phyloP scores from a whole-genome alignment of 176 grass and related monocot species.

The Pontederia crassipes region DNA sequence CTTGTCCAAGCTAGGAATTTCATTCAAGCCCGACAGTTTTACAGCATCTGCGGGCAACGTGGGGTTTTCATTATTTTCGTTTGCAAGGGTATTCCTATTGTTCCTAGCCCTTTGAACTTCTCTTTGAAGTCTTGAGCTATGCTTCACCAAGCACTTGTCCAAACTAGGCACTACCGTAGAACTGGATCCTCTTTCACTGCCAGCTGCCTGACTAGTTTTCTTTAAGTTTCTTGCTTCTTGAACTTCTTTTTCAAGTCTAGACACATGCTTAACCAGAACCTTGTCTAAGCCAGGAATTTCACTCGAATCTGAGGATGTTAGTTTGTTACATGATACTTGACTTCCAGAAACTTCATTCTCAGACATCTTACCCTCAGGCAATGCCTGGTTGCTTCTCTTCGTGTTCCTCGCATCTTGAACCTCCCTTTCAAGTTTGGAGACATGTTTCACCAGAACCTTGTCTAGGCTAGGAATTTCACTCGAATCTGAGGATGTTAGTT shows the following conservation, averaged over 20 bases:
- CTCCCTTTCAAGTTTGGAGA: constrained; percentile 57
- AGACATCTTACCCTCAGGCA: constrained; percentile 4
- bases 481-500: neutral
- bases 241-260: constrained; percentile 55
- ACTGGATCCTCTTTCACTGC: neutral
- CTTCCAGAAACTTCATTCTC: neutral
- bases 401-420: constrained; percentile 48
- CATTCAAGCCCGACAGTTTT: constrained; percentile 14
- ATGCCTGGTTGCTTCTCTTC: constrained; percentile 1
- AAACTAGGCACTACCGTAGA: neutral
- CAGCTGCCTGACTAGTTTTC: constrained; percentile 15
- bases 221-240: constrained; percentile 38
- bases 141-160: constrained; percentile 45
- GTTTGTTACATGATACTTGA: constrained; percentile 4
- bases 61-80: constrained; percentile 3
- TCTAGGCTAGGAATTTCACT: constrained; percentile 23
- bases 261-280: constrained; percentile 66
- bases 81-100: constrained; percentile 8
- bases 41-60: constrained; percentile 5
- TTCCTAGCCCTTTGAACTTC: constrained; percentile 51
- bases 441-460: constrained; percentile 49
- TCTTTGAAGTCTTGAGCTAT: constrained; percentile 49
- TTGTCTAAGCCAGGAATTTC: constrained; percentile 77
- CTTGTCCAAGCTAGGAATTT: constrained; percentile 24
- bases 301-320: constrained; percentile 13